These are phyloP conservation scores for Allium fistulosum DNA, from an alignment of 106 monocot species.

Conservation along the genomic window DNA sequence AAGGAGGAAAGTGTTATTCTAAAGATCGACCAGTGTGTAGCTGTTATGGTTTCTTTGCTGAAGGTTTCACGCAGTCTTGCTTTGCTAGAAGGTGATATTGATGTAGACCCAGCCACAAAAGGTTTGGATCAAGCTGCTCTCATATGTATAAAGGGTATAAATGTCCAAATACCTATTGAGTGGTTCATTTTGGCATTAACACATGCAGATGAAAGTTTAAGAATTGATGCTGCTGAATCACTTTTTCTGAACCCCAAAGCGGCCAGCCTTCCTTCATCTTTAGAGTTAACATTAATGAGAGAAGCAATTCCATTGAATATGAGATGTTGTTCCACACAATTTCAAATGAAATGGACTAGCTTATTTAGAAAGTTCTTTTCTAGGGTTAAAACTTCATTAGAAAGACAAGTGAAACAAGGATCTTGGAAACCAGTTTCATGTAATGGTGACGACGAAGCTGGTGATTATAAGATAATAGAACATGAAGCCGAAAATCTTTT, in stretches of 20 bases:
- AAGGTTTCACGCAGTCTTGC: constrained; percentile 85
- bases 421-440: constrained; percentile 32
- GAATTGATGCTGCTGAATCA: constrained; percentile 88
- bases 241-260: constrained; percentile 96
- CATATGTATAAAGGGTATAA: constrained; percentile 58
- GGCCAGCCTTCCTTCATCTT: constrained; percentile 76
- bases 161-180: constrained; percentile 53
- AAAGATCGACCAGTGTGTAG: constrained; percentile 64
- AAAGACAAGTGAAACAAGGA: constrained; percentile 84
- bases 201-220: constrained; percentile 76
- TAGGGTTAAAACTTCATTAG: constrained; percentile 75
- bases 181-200: constrained; percentile 77
- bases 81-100: constrained; percentile 87
- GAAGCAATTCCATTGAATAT: constrained; percentile 90
- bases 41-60: constrained; percentile 81
- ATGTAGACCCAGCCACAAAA: constrained; percentile 30
- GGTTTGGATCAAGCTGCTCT: constrained; percentile 27
- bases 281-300: constrained; percentile 77
- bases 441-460: constrained; percentile 8
- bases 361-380: constrained; percentile 86
- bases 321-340: constrained; percentile 85
- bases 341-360: constrained; percentile 99
- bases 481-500: constrained; percentile 61
- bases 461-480: not conserved
- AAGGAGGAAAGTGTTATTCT: constrained; percentile 27